Evolutionary conservation across 176 grass and related monocot genomes (phyloP).

Genomic region (Calamus simplicifolius): DNA sequence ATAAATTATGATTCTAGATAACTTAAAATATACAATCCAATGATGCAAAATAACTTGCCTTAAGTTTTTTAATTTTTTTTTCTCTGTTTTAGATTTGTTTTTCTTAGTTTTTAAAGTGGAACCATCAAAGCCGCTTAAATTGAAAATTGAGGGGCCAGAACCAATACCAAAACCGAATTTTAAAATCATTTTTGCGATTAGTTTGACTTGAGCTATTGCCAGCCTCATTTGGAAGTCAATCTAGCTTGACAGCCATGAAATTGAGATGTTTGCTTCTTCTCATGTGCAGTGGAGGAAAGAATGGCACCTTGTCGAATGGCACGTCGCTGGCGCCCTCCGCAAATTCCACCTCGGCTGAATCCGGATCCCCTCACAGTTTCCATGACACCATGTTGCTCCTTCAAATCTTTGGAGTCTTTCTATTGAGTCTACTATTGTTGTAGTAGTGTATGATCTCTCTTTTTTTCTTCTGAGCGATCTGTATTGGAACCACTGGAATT

Average conservation of each 20-base stretch:
- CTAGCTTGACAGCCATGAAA: not conserved
- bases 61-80: too few species aligned
- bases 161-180: too few species aligned
- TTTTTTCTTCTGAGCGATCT: not conserved
- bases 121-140: too few species aligned
- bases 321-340: conserved; percentile 59
- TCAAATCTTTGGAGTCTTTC: conserved; percentile 13
- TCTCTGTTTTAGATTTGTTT: too few species aligned
- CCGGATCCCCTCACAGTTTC: conserved; percentile 19
- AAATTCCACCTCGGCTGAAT: conserved; percentile 50
- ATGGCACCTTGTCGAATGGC: conserved; percentile 56
- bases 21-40: too few species aligned
- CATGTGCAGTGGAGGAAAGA: conserved; percentile 48
- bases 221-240: too few species aligned
- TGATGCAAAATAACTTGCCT: too few species aligned
- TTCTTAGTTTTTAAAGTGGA: too few species aligned
- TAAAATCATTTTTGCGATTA: too few species aligned
- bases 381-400: conserved; percentile 16
- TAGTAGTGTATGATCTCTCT: conserved; percentile 46
- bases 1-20: too few species aligned
- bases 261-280: not conserved
- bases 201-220: too few species aligned
- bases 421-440: conserved; percentile 28
- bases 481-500: not conserved
- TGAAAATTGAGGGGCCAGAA: too few species aligned